Conservation (phyloP, 192 early-diverging fungal genomes). For the Backusella tarrabulga region DNA sequence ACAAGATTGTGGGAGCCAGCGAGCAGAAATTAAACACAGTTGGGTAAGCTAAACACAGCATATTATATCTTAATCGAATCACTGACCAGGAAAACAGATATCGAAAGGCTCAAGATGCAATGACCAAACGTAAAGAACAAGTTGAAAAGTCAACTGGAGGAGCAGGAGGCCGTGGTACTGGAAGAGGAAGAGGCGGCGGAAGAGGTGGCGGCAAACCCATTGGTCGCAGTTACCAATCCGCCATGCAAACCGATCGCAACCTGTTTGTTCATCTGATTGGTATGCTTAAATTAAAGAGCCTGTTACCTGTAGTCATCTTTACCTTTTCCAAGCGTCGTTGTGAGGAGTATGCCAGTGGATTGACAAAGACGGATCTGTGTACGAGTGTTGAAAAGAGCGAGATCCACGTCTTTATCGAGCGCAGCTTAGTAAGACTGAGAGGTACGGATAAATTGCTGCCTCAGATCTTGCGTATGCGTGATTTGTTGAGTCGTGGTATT, state of each 20-base stretch:
- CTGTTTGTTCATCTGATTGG: conserved; percentile 81
- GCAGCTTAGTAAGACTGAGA: conserved; percentile 76
- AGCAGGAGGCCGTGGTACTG: conserved; percentile 36
- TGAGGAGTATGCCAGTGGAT: conserved; percentile 81
- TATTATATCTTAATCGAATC: no score
- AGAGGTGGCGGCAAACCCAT: conserved; percentile 41
- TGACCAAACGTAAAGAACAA: conserved; percentile 60
- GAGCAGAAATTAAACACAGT: conserved; percentile 56
- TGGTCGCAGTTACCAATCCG: conserved; percentile 32
- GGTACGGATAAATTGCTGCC: conserved; percentile 84
- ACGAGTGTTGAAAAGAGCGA: conserved; percentile 76
- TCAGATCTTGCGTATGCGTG: conserved; percentile 83
- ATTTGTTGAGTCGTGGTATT: conserved; percentile 86
- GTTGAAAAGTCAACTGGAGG: conserved; percentile 41
- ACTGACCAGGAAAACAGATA: conserved; percentile 36
- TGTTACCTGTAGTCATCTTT: conserved; percentile 91
- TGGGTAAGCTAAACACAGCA: conserved; percentile 5
- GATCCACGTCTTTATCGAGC: conserved; percentile 86
- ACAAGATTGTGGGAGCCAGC: conserved; percentile 86
- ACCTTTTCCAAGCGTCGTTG: conserved; percentile 95
- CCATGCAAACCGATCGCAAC: conserved; percentile 59
- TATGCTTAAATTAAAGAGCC: conserved; percentile 67
- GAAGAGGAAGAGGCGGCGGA: conserved; percentile 44
- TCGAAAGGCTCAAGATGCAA: conserved; percentile 73
- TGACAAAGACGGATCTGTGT: conserved; percentile 83